A percentile compares a stretch with the other conserved stretches of the same genome.
phyloP scores from a whole-genome alignment of 2,329 filamentous ascomycete genomes.

The Pseudopithomyces maydicus region DNA sequence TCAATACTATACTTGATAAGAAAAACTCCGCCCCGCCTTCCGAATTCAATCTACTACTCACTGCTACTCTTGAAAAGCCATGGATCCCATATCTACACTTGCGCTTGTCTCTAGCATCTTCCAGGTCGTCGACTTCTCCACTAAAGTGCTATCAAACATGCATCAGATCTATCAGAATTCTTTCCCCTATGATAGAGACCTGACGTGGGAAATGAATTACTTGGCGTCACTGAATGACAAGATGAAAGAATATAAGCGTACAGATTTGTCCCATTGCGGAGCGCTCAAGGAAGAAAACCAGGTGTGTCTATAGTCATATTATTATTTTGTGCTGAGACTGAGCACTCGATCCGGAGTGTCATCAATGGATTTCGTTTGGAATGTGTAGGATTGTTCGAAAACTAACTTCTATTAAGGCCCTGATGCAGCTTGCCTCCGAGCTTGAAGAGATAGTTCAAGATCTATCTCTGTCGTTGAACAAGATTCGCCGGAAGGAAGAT shows the following conservation, averaged over 20 bases:
- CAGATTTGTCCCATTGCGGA: neutral
- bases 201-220: neutral
- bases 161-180: constrained; percentile 5
- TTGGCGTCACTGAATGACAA: neutral
- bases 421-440: neutral
- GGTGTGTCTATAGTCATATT: neutral
- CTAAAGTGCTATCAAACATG: neutral
- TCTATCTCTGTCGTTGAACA: neutral
- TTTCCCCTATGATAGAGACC: constrained; percentile 2
- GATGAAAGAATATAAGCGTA: neutral
- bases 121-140: constrained; percentile 9
- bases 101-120: constrained; percentile 9
- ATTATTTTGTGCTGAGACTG: neutral
- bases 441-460: neutral
- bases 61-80: neutral
- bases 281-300: neutral
- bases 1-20: too few species aligned
- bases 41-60: neutral
- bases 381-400: too few species aligned
- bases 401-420: neutral
- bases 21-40: too few species aligned
- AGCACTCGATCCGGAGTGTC: neutral
- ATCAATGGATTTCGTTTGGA: neutral
- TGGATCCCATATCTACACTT: neutral
- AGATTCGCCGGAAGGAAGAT: neutral